Base-by-base conservation (phyloP, 2,329 filamentous ascomycete species). In the Plenodomus biglobosus region DNA sequence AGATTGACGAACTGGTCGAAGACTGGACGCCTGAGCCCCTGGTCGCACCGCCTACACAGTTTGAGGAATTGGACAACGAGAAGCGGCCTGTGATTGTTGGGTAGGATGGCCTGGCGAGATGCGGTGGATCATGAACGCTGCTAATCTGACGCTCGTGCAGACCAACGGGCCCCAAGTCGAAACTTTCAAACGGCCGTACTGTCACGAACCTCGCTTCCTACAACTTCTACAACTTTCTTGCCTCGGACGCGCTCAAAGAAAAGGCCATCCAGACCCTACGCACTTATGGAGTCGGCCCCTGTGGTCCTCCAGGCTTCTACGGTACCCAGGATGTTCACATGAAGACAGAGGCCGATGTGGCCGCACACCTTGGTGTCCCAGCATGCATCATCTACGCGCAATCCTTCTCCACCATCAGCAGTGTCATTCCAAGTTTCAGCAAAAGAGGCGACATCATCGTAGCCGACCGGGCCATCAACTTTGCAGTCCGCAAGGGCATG, bases 251-350 rank as follows among this genome's bases (percentile, higher is more conserved):
- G 30, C 85, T 99, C 64, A 96, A 95, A 68, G 91, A 96, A 62
- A 95, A 96, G 72, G 94, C 92, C 1, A 91, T 99, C 54, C 87
- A 92, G 71, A 95, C 92, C 0, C 82, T 99, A 34, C 88, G 92
- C 51, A 95, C 89, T 17, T 99, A 99, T 64, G 94, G 94, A 47
- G 95, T 99, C 35, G 95, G 94, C 8, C 92, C 94, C 48, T 99
- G 94, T 70, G 94, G 94, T 17, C 94, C 94, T 16, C 94, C 94
- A 5, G 92, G 95, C 56, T 99, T 99, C 76, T 99, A 99, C 76
- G 94, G 92, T 57, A 99, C 91, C 24, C 92, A 97, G 72, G 94
- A 99, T 74, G 92, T 97, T 38, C 94, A 99, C 73, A 92, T 96
- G 84, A 94, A 95, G 78, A 91, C 90, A 15, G 94, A 99, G 75